phyloP scores from a whole-genome alignment of 306 rosid genomes.

The Elaeagnus macrophylla region DNA sequence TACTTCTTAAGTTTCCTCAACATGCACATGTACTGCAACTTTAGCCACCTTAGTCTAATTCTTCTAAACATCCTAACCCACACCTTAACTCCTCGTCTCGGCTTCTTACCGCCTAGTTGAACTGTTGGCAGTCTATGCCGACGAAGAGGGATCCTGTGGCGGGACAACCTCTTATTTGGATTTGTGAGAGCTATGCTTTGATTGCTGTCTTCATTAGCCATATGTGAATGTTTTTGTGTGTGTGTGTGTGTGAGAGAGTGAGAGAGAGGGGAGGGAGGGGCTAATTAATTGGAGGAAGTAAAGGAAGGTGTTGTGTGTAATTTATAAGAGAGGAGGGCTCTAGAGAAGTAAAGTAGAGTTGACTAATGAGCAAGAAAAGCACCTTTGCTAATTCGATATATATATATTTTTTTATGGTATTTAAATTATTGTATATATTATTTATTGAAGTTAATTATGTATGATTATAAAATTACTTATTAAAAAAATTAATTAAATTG shows the following conservation, averaged over 20 bases:
- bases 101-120: slow-evolving; percentile 43
- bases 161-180: slow-evolving; percentile 14
- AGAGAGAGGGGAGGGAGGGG: no score
- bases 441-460: no score
- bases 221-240: slow-evolving; percentile 12
- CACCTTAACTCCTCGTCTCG: slow-evolving; percentile 20
- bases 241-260: not conserved
- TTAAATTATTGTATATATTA: no score
- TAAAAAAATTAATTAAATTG: no score
- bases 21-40: slow-evolving; percentile 31
- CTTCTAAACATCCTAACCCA: slow-evolving; percentile 24
- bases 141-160: slow-evolving; percentile 24
- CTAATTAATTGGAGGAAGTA: no score
- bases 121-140: slow-evolving; percentile 31
- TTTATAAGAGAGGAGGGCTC: no score
- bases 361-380: no score
- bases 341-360: no score
- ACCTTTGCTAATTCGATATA: no score
- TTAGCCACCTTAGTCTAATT: slow-evolving; percentile 48
- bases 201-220: slow-evolving; percentile 27
- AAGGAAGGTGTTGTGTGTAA: no score
- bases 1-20: slow-evolving; percentile 38
- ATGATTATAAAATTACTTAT: no score
- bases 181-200: slow-evolving; percentile 6
- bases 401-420: no score